Evolutionary conservation across 1,284 basidiomycete species (phyloP), one percentile per base, ranked within the genome.

Genomic region (Leccinum fallax): DNA sequence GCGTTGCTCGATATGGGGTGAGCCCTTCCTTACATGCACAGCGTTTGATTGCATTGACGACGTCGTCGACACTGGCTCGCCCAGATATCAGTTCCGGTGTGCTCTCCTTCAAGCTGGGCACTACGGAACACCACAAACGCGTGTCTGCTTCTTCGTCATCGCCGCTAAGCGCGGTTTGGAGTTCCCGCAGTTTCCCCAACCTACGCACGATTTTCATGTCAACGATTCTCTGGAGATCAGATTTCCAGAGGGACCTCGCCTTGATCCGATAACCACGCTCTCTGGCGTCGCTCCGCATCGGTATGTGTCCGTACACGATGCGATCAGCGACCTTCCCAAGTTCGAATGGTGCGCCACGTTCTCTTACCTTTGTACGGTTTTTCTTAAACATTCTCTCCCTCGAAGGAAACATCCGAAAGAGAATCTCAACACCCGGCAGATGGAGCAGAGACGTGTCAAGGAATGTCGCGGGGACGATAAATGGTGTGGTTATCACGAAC

Each of bases 121-220:
- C 61, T 92, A 90, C 67, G 90, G 91, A 2, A 80, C 86, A 2
- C 90, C 91, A 2, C 91, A 93, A 72, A 72, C 78, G 3, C 81
- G 91, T 1, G 75, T 86, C 34, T 82, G 90, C 0, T 91, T 93
- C 73, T 88, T 92, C 72, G 74, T 91, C 3, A 72, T 90, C 55
- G 90, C 87, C 4, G 83, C 90, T 5, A 77, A 79, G 34, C 72
- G 78, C 5, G 83, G 81, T 0, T 61, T 76, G 55, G 80, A 81
- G 0, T 76, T 92, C 2, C 89, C 90, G 0, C 72, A 80, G 0
- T 71, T 92, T n/a, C 91, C 90, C 1, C 80, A 85, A 57, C 87
- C 89, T 0, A 86, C 88, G 2, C 89, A 93, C 61, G 78, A 85
- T 61, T 89, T 88, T 63, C 83, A 83, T 0, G 57, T 70, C 0